phyloP scores from a whole-genome alignment of 768 basidiomycete species.

The Russula lepida region DNA sequence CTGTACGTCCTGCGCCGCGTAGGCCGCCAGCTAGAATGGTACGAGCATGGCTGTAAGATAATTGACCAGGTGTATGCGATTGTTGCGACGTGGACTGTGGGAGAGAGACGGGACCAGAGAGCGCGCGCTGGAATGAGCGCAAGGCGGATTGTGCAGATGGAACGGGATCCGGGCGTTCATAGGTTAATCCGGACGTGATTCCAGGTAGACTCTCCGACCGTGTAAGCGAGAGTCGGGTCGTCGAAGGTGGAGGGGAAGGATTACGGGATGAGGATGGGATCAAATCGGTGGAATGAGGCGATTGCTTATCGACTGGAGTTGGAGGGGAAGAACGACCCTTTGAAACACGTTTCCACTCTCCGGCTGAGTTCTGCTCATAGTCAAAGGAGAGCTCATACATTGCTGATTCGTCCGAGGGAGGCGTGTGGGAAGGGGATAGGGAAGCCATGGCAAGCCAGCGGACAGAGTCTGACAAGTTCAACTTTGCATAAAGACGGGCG shows the following conservation, averaged over 20 bases:
- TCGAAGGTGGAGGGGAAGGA: constrained; percentile 28
- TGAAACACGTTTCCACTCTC: constrained; percentile 48
- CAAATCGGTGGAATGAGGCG: constrained; percentile 17
- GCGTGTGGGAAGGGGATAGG: constrained; percentile 14
- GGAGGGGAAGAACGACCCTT: constrained; percentile 42
- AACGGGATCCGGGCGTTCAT: constrained; percentile 25
- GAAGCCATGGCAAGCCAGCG: background rate
- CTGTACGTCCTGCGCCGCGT: constrained; percentile 30
- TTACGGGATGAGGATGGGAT: constrained; percentile 27
- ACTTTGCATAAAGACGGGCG: background rate
- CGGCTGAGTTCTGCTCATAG: constrained; percentile 48
- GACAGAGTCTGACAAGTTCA: constrained; percentile 4
- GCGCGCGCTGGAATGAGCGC: constrained; percentile 58
- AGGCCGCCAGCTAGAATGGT: constrained; percentile 25
- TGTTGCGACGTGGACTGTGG: constrained; percentile 28
- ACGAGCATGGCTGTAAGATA: constrained; percentile 21
- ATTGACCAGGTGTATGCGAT: constrained; percentile 24
- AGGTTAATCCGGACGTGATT: constrained; percentile 28
- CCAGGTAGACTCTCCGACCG: constrained; percentile 59
- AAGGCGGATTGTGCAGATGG: constrained; percentile 26
- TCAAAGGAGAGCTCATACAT: constrained; percentile 61
- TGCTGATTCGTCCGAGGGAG: constrained; percentile 50
- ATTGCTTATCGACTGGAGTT: constrained; percentile 32
- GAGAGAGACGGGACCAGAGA: constrained; percentile 44
- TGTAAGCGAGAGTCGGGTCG: constrained; percentile 43